Evolutionary conservation across 805 yeast species (phyloP).

Genomic region (Clavispora asparagi): DNA sequence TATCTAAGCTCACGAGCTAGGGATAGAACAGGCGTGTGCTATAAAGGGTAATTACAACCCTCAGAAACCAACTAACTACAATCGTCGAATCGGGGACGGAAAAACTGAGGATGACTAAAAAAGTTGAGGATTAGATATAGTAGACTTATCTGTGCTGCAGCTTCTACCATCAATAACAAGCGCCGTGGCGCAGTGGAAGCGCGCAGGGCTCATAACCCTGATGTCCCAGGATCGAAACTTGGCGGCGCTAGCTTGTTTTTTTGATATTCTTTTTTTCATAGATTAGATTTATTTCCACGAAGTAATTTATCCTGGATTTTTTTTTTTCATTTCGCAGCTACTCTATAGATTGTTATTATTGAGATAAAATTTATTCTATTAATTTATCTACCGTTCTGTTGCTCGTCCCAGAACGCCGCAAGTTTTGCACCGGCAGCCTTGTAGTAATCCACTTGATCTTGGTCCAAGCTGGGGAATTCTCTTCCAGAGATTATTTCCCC

Average conservation of each 20-base stretch:
- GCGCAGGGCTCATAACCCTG: constrained; percentile 14
- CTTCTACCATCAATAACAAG: constrained; percentile 12
- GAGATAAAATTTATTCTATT: background rate
- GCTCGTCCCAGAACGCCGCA: constrained; percentile 6
- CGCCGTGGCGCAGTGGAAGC: constrained; percentile 14
- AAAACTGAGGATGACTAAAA: no score
- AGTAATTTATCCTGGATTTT: background rate
- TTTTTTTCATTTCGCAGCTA: no score
- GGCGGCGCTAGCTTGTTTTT: constrained; percentile 10
- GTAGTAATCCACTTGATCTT: constrained; percentile 8
- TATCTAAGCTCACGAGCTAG: no score
- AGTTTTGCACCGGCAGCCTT: constrained; percentile 3
- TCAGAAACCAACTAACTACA: no score
- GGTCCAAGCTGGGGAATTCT: constrained; percentile 9
- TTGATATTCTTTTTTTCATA: background rate
- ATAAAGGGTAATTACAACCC: no score
- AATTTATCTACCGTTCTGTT: background rate
- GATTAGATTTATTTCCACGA: background rate
- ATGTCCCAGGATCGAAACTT: constrained; percentile 13
- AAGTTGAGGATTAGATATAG: no score
- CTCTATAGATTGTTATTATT: background rate
- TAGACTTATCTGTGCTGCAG: background rate
- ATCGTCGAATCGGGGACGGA: no score
- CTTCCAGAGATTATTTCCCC: constrained; percentile 3
- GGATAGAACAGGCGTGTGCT: no score